These are phyloP conservation scores for Peronospora farinosa DNA, from an alignment of 352 stramenopile genomes.

Conservation along the genomic window DNA sequence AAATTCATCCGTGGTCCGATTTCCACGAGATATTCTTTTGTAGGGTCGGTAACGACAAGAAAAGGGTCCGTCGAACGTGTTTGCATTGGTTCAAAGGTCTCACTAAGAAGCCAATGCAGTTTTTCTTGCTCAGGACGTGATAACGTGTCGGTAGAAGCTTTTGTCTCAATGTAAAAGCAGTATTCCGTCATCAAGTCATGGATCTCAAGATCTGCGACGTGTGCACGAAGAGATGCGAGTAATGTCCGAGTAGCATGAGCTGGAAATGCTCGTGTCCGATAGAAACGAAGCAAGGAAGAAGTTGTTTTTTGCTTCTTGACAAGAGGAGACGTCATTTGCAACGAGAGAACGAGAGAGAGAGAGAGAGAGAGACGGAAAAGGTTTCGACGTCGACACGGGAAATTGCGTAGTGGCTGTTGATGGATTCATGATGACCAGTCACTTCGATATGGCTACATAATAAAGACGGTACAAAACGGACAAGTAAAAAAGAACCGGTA, in stretches of 20 bases:
- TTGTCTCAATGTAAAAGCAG: constrained; percentile 95
- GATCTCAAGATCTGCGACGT: constrained; percentile 32
- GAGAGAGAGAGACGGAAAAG: no score
- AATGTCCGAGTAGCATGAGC: constrained; percentile 56
- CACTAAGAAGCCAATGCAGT: constrained; percentile 93
- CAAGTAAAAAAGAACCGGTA: no score
- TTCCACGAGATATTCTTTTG: constrained; percentile 83
- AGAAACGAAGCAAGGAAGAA: constrained; percentile 61
- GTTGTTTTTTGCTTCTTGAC: constrained; percentile 73
- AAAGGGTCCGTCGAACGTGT: constrained; percentile 58
- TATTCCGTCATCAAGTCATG: constrained; percentile 87
- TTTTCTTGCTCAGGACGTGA: constrained; percentile 50
- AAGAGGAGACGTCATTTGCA: constrained; percentile 31
- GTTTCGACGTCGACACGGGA: constrained; percentile 11
- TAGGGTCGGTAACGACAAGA: constrained; percentile 20
- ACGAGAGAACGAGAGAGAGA: no score
- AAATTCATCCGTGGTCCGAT: constrained; percentile 98
- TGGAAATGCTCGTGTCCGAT: constrained; percentile 70
- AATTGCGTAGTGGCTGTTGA: constrained; percentile 23
- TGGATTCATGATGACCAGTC: constrained; percentile 9
- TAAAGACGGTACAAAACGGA: no score
- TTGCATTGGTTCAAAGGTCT: constrained; percentile 94
- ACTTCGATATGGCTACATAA: not conserved
- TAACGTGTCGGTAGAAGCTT: constrained; percentile 34
- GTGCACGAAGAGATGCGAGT: constrained; percentile 31